Base-by-base conservation (phyloP, 176 grass and related monocot genomes). In the Alopecurus myosuroides region DNA sequence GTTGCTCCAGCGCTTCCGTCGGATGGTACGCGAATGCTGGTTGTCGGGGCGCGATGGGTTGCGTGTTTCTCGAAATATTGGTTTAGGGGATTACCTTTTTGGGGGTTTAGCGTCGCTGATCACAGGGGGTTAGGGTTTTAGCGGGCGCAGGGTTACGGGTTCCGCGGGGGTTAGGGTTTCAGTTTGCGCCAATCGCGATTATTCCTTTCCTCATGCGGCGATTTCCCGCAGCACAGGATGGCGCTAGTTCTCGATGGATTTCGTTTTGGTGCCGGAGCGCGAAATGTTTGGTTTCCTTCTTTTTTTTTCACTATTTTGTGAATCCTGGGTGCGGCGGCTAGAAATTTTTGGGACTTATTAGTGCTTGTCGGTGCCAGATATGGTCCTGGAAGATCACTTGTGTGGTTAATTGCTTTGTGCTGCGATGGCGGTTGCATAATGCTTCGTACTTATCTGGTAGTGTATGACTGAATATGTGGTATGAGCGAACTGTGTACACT, bases 111-210 rank as follows among this genome's bases (percentile, higher is more conserved):
- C 34, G 58, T 4, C 22, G 50, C 18, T 87, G 86, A 77, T 87
- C 79, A 14, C 48, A 26, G 46, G 73, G 73, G 80, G 22, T 88
- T 78, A 83, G 86, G 86, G 86, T 88, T 88, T 88, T 64, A 84
- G 86, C 4, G 7, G 42, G 19, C n/a, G 33, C n/a, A 9, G 29
- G 28, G 26, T 40, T 53, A 52, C 46, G 20, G 86, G n/a, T 18
- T 9, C 25, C 44, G 6, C n/a, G 23, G 5, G 3, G 51, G 50
- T 40, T 64, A 64, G 29, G 29, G 50, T 56, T 64, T 64, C 15
- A 0, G 7, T 3, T 62, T 18, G 6, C 4, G 15, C 31, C 23
- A 11, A 33, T 63, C 9, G 41, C 19, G 41, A 9, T n/a, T 61
- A 15, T 7, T 40, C 19, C 29, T 6, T 71, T 12, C 3, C 25